A percentile compares a stretch with the other conserved stretches of the same genome.
Conservation (phyloP, 768 basidiomycete genomes). For the Leccinum subgranulosum region DNA sequence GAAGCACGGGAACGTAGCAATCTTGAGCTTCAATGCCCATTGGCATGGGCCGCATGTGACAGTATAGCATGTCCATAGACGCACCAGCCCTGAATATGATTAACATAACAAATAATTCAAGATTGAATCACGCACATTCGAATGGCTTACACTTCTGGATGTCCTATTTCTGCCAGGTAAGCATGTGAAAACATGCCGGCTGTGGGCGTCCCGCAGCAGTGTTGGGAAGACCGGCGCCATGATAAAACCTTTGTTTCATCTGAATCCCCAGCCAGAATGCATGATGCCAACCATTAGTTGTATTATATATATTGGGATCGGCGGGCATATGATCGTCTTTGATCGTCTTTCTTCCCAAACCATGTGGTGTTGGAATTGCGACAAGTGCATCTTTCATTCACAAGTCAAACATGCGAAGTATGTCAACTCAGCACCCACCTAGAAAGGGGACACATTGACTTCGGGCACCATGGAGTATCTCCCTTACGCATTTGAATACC, state of each 20-base stretch:
- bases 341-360: background rate
- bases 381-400: background rate
- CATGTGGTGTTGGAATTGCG: background rate
- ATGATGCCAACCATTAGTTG: background rate
- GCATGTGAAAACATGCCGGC: slow-evolving; percentile 2
- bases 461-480: background rate
- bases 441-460: background rate
- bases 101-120: background rate
- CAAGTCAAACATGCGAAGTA: background rate
- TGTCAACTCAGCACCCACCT: background rate
- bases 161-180: slow-evolving; percentile 8
- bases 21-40: background rate
- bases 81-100: background rate
- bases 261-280: background rate
- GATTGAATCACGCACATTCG: background rate
- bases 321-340: background rate
- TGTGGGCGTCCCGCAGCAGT: background rate
- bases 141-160: slow-evolving; percentile 1
- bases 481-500: slow-evolving; percentile 10
- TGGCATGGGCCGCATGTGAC: background rate
- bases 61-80: background rate
- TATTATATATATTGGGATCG: no score
- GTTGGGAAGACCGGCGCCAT: background rate
- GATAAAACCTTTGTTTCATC: slow-evolving; percentile 22
- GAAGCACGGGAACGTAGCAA: background rate